These are phyloP conservation scores for Odontarrhena argentea DNA, from an alignment of 345 rosid species.

Conservation along the genomic window DNA sequence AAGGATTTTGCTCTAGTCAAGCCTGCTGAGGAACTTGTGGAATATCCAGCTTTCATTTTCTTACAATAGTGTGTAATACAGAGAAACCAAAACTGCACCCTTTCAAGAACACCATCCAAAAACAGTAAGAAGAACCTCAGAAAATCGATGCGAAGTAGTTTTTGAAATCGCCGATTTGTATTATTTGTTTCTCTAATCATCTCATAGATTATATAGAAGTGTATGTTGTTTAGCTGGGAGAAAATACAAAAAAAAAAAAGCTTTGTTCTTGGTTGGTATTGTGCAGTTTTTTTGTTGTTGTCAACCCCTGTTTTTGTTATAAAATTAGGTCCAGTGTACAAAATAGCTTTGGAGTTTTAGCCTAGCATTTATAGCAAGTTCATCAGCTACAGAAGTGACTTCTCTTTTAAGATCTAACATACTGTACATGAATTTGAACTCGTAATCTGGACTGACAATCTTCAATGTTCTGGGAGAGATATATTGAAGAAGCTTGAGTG, in stretches of 20 bases:
- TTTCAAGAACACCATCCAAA: constrained; percentile 21
- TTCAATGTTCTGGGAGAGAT: too few species aligned
- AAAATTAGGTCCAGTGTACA: too few species aligned
- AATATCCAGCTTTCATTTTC: constrained; percentile 79
- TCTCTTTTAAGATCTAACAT: too few species aligned
- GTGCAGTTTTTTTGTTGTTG: too few species aligned
- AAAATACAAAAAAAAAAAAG: constrained; percentile 9
- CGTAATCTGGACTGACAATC: too few species aligned
- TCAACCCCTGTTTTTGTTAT: too few species aligned
- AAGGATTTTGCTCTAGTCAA: constrained; percentile 78
- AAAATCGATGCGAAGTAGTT: constrained; percentile 1
- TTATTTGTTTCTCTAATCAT: constrained; percentile 16
- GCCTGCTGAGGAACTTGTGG: constrained; percentile 80
- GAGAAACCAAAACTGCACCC: constrained; percentile 20
- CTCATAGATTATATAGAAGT: background rate
- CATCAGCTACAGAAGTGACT: too few species aligned
- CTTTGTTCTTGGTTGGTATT: background rate
- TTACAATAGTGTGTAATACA: constrained; percentile 41
- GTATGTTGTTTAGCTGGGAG: constrained; percentile 21
- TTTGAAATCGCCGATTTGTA: constrained; percentile 23
- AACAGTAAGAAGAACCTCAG: constrained; percentile 16
- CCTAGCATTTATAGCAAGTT: too few species aligned
- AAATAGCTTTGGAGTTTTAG: too few species aligned
- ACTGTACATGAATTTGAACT: too few species aligned
- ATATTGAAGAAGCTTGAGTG: too few species aligned